These are phyloP conservation scores for Jasminum sambac DNA, from an alignment of 257 asterid genomes.

Conservation along the genomic window DNA sequence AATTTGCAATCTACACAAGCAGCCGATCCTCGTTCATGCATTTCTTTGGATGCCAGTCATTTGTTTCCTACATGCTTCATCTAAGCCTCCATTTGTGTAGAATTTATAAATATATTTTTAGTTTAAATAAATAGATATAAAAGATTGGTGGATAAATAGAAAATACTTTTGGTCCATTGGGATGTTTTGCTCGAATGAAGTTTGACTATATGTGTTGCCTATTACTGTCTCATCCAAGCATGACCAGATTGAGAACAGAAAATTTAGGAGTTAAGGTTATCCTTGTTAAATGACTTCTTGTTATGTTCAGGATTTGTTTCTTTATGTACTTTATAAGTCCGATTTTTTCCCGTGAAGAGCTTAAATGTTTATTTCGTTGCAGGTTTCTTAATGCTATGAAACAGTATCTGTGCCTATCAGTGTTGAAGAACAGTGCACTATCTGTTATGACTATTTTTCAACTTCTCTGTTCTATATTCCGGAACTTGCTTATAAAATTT, in stretches of 20 bases:
- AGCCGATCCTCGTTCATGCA: neutral
- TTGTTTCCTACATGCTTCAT: neutral
- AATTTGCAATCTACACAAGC: neutral
- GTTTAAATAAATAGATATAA: neutral
- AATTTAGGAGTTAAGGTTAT: neutral
- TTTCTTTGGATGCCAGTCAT: neutral
- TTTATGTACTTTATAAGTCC: too few relatives aligned
- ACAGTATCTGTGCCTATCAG: conserved; percentile 88
- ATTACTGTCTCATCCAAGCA: neutral
- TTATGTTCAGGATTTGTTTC: neutral
- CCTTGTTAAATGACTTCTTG: neutral
- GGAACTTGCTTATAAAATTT: conserved; percentile 68
- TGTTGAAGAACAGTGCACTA: conserved; percentile 95
- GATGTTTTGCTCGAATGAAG: neutral
- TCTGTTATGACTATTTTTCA: conserved; percentile 96
- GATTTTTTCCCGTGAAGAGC: neutral
- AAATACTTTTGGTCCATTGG: neutral
- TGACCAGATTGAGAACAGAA: neutral
- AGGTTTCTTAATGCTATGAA: conserved; percentile 71
- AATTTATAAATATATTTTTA: neutral
- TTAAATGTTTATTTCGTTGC: neutral
- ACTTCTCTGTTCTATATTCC: conserved; percentile 61
- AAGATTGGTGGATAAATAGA: neutral
- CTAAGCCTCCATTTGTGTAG: neutral
- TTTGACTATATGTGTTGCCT: neutral